Evolutionary conservation across 257 asterid genomes (phyloP), one percentile per base, ranked within the genome.

Genomic region (Forsythia suspensa): DNA sequence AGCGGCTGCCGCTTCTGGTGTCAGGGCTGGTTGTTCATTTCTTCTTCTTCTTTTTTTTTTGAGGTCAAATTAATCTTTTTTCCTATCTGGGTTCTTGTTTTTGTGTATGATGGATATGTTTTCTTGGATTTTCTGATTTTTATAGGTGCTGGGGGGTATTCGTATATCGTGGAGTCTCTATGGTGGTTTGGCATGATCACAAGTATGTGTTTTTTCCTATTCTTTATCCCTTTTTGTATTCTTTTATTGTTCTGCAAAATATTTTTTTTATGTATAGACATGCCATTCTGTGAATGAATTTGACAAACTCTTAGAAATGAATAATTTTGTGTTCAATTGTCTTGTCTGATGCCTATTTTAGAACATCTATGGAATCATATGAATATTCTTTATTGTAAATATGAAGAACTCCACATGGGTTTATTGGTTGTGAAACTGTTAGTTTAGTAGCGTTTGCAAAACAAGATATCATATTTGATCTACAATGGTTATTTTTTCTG

Each of bases 181-280:
- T 94, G 98, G 97, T 92, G 97, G 98, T 39, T 90, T 71, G 97
- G 98, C 75, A 88, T 94, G 95, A 80, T 87, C 80, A 87, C 98
- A n/a, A 91, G 97, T 92, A 82, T 74, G 97, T 85, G 21, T 42
- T 57, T 11, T 34, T 42, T 51, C 70, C 34, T 65, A 4, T 34
- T 21, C 4, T 34, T 15, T 34, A 12, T 46, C 52, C 52, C 16
- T 11, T 46, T 46, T 11, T 29, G 34, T 29, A 29, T 29, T 29
- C 34, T 29, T 29, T 29, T 46, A 15, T 76, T 68, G 6, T 29
- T 7, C 20, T 70, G 41, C 42, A 8, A 13, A 36, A 65, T 59
- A 66, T 15, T 63, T 20, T 66, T 40, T 61, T 69, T 72, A 20
- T 39, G 40, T 70, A 10, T 74, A 66, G 77, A 37, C 72, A 11